These are phyloP conservation scores for Naganishia antarctica DNA, from an alignment of 768 basidiomycete genomes.

Conservation along the genomic window DNA sequence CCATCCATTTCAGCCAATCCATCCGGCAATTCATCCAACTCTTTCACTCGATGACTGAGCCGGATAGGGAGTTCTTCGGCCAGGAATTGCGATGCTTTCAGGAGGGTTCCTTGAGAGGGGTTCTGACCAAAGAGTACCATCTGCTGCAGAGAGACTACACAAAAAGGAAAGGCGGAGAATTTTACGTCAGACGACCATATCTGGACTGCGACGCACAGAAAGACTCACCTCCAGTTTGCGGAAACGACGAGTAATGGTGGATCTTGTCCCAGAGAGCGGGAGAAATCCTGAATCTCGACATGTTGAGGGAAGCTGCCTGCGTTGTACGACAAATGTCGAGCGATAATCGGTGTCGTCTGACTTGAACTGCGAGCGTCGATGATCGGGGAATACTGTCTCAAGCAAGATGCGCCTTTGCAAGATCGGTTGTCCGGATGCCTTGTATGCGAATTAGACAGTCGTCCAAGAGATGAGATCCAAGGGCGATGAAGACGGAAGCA, in stretches of 20 bases:
- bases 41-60: slow-evolving; percentile 90
- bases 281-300: slow-evolving; percentile 57
- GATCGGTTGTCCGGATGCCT: not conserved
- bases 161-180: not conserved
- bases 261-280: slow-evolving; percentile 81
- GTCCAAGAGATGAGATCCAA: too few species aligned
- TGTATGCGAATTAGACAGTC: too few species aligned
- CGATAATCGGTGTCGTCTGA: not conserved
- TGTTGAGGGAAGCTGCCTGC: slow-evolving; percentile 19
- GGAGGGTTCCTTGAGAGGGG: slow-evolving; percentile 84
- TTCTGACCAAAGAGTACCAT: slow-evolving; percentile 98
- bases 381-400: too few species aligned
- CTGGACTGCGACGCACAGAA: too few species aligned
- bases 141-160: slow-evolving; percentile 59
- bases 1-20: slow-evolving; percentile 84
- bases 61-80: slow-evolving; percentile 90
- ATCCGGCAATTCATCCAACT: slow-evolving; percentile 89
- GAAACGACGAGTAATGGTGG: slow-evolving; percentile 83
- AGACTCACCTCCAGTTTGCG: slow-evolving; percentile 73
- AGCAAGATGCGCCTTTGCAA: too few species aligned
- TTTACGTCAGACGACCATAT: not conserved
- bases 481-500: too few species aligned
- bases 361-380: too few species aligned
- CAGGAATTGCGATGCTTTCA: slow-evolving; percentile 60
- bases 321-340: not conserved